A percentile compares a stretch with the other conserved stretches of the same genome.
Conservation (phyloP, 139 green algal species). For the Chlorella ohadii region DNA sequence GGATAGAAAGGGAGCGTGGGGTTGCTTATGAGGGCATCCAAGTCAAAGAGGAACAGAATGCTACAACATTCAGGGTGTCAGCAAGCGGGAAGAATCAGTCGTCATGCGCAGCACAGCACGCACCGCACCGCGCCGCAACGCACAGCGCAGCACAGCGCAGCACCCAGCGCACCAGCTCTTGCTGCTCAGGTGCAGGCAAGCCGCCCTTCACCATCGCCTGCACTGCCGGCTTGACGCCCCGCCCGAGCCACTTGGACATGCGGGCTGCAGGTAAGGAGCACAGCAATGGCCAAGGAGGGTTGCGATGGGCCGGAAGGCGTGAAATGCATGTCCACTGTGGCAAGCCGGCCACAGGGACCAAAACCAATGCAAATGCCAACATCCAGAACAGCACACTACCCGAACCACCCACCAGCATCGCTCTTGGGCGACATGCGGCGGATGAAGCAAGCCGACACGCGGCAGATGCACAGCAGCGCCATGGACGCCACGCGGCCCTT, state of each 20-base stretch:
- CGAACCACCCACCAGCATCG: constrained; percentile 1
- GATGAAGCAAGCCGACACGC: constrained; percentile 48
- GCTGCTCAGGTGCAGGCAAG: constrained; percentile 56
- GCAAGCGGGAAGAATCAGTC: too few relatives aligned
- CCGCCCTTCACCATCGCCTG: constrained; percentile 13
- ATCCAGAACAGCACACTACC: too few relatives aligned
- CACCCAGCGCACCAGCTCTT: constrained; percentile 47
- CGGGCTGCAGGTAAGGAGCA: not conserved
- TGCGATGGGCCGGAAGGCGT: too few relatives aligned
- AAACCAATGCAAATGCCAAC: too few relatives aligned
- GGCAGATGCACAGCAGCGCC: constrained; percentile 42
- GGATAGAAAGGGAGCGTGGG: too few relatives aligned
- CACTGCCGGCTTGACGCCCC: constrained; percentile 56
- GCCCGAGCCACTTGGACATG: constrained; percentile 65
- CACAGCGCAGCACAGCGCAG: constrained; percentile 50
- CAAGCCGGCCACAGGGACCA: too few relatives aligned
- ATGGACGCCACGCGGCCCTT: constrained; percentile 38
- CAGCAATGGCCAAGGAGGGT: too few relatives aligned
- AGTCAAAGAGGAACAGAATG: too few relatives aligned
- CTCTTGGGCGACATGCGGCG: constrained; percentile 17
- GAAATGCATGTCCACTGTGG: too few relatives aligned
- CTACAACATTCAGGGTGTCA: too few relatives aligned
- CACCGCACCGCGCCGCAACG: not conserved
- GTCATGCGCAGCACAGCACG: too few relatives aligned
- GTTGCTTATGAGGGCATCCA: too few relatives aligned